phyloP scores from a whole-genome alignment of 371 early-diverging fungal species.

The Apophysomyces elegans region DNA sequence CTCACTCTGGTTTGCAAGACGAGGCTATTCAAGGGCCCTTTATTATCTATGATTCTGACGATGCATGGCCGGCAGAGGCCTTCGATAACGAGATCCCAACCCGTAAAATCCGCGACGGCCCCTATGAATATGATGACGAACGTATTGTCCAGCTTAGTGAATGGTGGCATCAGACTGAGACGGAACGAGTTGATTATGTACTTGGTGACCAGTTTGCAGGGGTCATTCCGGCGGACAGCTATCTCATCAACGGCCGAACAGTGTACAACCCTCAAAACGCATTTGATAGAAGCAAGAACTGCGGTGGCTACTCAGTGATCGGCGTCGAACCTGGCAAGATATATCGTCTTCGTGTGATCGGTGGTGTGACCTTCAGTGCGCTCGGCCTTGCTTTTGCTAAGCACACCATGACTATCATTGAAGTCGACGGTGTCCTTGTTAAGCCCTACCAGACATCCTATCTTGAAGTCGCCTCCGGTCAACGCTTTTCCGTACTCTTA shows the following conservation, averaged over 20 bases:
- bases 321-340: conserved; percentile 32
- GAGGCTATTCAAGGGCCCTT: conserved; percentile 38
- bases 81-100: not conserved
- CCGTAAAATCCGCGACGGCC: conserved; percentile 23
- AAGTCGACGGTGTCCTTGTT: conserved; percentile 31
- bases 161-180: conserved; percentile 37
- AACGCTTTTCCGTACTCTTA: conserved; percentile 13
- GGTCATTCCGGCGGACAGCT: conserved; percentile 34
- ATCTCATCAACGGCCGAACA: conserved; percentile 40
- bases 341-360: conserved; percentile 38
- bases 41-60: conserved; percentile 37
- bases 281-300: conserved; percentile 8
- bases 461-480: conserved; percentile 9
- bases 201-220: conserved; percentile 17
- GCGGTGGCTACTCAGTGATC: conserved; percentile 30
- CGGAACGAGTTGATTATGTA: conserved; percentile 22
- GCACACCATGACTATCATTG: conserved; percentile 41
- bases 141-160: conserved; percentile 38
- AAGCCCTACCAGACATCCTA: not conserved
- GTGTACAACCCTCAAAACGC: conserved; percentile 16
- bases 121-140: conserved; percentile 42
- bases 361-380: conserved; percentile 28
- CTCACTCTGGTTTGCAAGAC: conserved; percentile 39
- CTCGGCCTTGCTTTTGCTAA: conserved; percentile 31
- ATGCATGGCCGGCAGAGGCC: conserved; percentile 17